Conservation (phyloP, 1,284 basidiomycete genomes). For the Ustilago shanxiensis region DNA sequence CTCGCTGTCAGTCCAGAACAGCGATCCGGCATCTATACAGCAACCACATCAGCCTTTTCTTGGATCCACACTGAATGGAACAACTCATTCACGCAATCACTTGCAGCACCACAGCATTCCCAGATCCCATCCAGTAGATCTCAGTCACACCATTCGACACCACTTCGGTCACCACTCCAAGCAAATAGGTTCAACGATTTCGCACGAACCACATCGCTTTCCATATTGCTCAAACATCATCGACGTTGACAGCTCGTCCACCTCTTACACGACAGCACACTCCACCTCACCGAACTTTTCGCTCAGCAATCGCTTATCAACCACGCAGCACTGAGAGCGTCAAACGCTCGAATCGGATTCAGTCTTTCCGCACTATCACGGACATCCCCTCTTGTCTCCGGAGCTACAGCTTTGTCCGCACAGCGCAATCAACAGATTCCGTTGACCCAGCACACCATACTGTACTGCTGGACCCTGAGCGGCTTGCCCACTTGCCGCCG, state of each 20-base stretch:
- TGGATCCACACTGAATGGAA: not conserved
- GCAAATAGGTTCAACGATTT: too few species aligned
- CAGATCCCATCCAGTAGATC: not conserved
- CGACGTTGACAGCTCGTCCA: too few species aligned
- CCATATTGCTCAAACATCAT: too few species aligned
- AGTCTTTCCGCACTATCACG: not conserved
- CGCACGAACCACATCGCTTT: too few species aligned
- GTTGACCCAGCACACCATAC: constrained; percentile 1
- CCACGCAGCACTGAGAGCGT: not conserved
- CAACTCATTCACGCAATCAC: not conserved
- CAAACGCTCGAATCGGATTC: not conserved
- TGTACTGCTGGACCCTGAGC: not conserved
- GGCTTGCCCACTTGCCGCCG: not conserved
- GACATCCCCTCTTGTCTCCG: not conserved
- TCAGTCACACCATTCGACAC: too few species aligned
- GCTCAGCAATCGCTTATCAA: too few species aligned
- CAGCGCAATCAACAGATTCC: not conserved
- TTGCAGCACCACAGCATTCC: not conserved
- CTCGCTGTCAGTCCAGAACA: not conserved
- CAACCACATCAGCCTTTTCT: not conserved
- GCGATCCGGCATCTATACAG: not conserved
- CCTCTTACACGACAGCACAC: too few species aligned
- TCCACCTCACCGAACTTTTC: too few species aligned
- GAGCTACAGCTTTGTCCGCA: not conserved
- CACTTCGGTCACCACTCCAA: too few species aligned